Conservation (phyloP, 257 asterid genomes). For the Lycium ferocissimum region DNA sequence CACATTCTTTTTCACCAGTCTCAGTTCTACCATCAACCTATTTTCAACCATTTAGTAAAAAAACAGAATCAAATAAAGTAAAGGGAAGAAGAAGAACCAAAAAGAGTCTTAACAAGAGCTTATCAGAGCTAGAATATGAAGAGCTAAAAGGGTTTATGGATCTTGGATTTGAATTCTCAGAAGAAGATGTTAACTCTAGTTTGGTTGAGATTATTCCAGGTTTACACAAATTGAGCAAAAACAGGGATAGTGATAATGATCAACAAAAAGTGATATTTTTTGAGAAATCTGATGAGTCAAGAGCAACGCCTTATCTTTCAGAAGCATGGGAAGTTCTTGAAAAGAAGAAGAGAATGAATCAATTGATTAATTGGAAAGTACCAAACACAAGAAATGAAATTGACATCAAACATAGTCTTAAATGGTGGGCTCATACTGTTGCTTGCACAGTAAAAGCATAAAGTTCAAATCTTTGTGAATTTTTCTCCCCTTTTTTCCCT, state of each 20-base stretch:
- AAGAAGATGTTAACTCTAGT: slow-evolving; percentile 46
- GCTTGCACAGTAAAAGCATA: slow-evolving; percentile 46
- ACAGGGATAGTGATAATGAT: not conserved
- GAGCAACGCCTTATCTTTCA: slow-evolving; percentile 59
- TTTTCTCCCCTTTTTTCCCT: not conserved
- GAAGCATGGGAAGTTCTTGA: slow-evolving; percentile 58
- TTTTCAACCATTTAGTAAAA: not conserved
- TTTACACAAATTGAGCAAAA: slow-evolving; percentile 44
- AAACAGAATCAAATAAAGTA: not conserved
- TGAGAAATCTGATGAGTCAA: not conserved
- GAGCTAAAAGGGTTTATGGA: slow-evolving; percentile 71
- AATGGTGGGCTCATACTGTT: slow-evolving; percentile 73
- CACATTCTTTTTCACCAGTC: slow-evolving; percentile 39
- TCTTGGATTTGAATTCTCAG: slow-evolving; percentile 64
- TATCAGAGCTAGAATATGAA: slow-evolving; percentile 62
- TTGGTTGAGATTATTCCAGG: slow-evolving; percentile 61
- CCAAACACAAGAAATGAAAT: slow-evolving; percentile 44
- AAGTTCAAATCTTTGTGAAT: not conserved
- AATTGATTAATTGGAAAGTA: slow-evolving; percentile 50
- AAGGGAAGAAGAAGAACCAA: not conserved
- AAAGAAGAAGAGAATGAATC: slow-evolving; percentile 16
- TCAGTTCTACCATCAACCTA: slow-evolving; percentile 39
- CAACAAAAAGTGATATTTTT: not conserved
- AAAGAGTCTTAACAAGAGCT: slow-evolving; percentile 45
- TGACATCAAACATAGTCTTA: slow-evolving; percentile 55